Base-by-base conservation (phyloP, 2,329 filamentous ascomycete species). In the Cladosporium oxysporum region DNA sequence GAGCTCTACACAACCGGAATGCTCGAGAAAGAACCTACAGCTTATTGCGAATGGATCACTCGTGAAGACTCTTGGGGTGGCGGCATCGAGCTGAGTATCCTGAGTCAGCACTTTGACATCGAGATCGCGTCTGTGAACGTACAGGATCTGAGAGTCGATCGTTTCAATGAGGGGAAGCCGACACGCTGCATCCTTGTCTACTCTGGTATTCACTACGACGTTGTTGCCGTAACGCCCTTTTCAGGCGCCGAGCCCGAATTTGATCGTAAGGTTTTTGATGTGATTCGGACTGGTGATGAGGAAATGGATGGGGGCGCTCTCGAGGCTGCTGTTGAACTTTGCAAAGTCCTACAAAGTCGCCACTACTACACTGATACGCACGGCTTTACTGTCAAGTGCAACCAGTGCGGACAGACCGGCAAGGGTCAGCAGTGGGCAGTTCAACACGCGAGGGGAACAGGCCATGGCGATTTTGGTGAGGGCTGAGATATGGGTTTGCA, bases 121-220 rank as follows among this genome's bases (percentile, higher is more conserved):
- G 92, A 97, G 75, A 92, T 96, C 62, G 91, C 88, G 77, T 91
- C 90, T 47, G 90, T 94, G 69, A 92, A 96, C 76, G 92, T 97
- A 2, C 84, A 90, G 72, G 85, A 87, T 47, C 77, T 88, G 14
- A 80, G 87, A 14, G 82, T 92, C 6, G 90, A 92, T 72, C 86
- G 86, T 5, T 96, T 94, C 79, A 96, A 96, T 70, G 91, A 95
- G 74, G 87, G 88, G 0, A 86, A 86, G 62, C 77, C 81, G 37
- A 86, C 84, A 49, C 85, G 92, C 7, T 93, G 91, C 73, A 88
- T 97, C 29, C 82, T 97, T 28, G 89, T 97, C 0, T 97, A 97
- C 79, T 94, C 91, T 0, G 93, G 93, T 2, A 95, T 97, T 60
- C 93, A 97, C 77, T 97, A 97, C 79, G 94, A 97, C 78, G 90